Conservation (phyloP, 2,329 filamentous ascomycete species). For the Aspergillus melleus region DNA sequence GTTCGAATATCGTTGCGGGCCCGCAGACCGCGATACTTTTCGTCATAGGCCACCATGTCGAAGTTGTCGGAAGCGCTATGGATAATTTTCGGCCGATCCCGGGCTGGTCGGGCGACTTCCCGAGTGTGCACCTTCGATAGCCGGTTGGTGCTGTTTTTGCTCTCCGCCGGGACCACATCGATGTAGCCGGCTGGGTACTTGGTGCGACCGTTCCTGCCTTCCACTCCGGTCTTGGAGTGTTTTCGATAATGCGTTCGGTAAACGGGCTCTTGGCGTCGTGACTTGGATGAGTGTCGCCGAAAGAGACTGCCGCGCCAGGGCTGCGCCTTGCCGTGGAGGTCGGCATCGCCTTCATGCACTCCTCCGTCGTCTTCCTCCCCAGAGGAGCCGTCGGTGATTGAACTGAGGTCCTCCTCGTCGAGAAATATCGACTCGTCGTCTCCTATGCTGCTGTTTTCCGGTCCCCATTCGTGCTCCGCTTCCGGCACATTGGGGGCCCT, state of each 20-base stretch:
- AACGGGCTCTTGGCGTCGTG: constrained; percentile 13
- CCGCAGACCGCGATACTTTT: constrained; percentile 11
- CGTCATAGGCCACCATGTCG: constrained; percentile 7
- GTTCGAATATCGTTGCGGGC: constrained; percentile 26
- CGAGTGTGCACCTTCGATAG: constrained; percentile 8
- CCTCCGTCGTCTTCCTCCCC: constrained; percentile 16
- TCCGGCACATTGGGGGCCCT: constrained; percentile 3
- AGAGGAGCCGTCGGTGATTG: constrained; percentile 26
- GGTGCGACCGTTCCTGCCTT: constrained; percentile 7
- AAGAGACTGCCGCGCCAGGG: constrained; percentile 20
- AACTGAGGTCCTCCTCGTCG: constrained; percentile 27
- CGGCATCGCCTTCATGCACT: not conserved
- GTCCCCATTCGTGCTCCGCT: constrained; percentile 15
- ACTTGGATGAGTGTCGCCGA: constrained; percentile 21
- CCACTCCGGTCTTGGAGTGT: constrained; percentile 12
- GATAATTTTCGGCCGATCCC: constrained; percentile 22
- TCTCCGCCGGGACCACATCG: constrained; percentile 27
- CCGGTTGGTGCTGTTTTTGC: constrained; percentile 12
- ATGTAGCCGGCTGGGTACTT: constrained; percentile 20
- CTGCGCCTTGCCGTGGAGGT: constrained; percentile 12
- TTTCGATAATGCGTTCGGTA: constrained; percentile 32
- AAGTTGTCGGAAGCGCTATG: constrained; percentile 16
- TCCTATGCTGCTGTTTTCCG: constrained; percentile 25
- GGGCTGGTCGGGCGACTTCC: constrained; percentile 16
- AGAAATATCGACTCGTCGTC: constrained; percentile 31